Conservation (phyloP, 345 rosid species). For the Crucihimalaya himalaica region DNA sequence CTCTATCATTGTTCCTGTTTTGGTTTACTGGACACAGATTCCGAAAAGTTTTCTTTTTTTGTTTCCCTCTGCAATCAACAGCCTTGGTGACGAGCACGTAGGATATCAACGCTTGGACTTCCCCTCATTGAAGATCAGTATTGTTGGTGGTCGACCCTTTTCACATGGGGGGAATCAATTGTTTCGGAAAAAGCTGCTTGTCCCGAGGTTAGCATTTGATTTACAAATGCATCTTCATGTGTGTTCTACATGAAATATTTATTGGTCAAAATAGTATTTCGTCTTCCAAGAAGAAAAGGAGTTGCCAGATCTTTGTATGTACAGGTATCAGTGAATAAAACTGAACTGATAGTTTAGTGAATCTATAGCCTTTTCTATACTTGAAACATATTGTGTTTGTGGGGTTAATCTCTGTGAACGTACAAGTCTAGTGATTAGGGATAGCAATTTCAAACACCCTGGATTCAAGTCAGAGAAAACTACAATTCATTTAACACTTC, state of each 20-base stretch:
- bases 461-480: background rate
- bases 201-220: slow-evolving; percentile 51
- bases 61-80: slow-evolving; percentile 38
- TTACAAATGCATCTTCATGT: slow-evolving; percentile 2
- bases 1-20: background rate
- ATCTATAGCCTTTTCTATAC: background rate
- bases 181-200: slow-evolving; percentile 58
- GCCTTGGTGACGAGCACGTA: slow-evolving; percentile 84
- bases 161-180: slow-evolving; percentile 71
- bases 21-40: background rate
- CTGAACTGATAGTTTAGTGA: background rate
- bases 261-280: background rate
- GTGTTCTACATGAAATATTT: background rate
- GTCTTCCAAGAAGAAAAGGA: background rate
- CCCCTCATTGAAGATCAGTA: slow-evolving; percentile 62
- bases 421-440: slow-evolving; percentile 4
- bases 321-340: background rate
- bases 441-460: background rate
- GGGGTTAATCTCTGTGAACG: slow-evolving; percentile 10
- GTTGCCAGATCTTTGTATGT: no score
- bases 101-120: slow-evolving; percentile 74
- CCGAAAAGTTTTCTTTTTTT: background rate
- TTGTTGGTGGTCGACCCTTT: slow-evolving; percentile 94
- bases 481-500: slow-evolving; percentile 7
- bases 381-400: background rate